A percentile compares a stretch with the other conserved stretches of the same genome.
These are phyloP conservation scores for Thalassiosira tumida DNA, from an alignment of 352 stramenopile genomes.

Conservation along the genomic window DNA sequence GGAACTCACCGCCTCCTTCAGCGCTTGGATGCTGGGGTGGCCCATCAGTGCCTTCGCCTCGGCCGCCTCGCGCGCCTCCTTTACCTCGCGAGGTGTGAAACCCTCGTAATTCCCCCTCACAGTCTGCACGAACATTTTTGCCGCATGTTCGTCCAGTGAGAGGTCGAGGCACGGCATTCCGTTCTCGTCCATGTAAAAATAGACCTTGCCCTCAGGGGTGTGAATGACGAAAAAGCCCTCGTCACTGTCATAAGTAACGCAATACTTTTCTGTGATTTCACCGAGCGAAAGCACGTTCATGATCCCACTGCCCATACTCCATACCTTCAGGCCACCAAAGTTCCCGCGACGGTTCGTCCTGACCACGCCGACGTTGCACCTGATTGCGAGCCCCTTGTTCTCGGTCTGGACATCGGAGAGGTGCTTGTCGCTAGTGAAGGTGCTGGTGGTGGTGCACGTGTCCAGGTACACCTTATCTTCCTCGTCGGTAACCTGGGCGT, in stretches of 20 bases:
- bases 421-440: neutral
- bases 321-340: neutral
- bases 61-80: too few relatives aligned
- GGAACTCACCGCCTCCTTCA: too few relatives aligned
- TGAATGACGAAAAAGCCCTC: conserved; percentile 43
- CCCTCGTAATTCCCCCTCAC: neutral
- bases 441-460: conserved; percentile 9
- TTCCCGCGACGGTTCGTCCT: neutral
- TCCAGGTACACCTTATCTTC: conserved; percentile 11
- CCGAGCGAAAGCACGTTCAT: conserved; percentile 75
- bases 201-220: neutral
- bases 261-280: conserved; percentile 31
- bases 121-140: neutral
- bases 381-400: neutral
- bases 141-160: neutral
- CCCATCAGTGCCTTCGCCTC: too few relatives aligned
- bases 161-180: conserved; percentile 1
- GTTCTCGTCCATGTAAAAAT: neutral
- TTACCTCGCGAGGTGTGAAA: neutral
- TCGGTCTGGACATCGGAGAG: neutral
- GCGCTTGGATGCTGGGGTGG: too few relatives aligned
- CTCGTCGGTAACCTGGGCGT: neutral
- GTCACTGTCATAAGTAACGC: conserved; percentile 55
- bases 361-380: conserved; percentile 1
- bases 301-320: conserved; percentile 63